These are phyloP conservation scores for Ascoidea asiatica DNA, from an alignment of 805 yeast species.

Conservation along the genomic window DNA sequence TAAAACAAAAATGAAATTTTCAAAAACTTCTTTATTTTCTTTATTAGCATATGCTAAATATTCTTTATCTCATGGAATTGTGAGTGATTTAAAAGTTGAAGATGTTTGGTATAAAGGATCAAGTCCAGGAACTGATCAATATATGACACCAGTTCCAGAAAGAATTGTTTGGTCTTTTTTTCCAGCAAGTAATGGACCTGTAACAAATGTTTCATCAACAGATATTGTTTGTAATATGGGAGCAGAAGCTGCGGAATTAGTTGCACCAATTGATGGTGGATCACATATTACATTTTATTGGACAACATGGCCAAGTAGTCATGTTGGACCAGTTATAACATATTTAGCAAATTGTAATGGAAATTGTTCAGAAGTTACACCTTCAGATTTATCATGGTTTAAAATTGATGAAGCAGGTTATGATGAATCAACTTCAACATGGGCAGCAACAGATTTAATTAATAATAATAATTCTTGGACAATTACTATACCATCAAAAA, in stretches of 20 bases:
- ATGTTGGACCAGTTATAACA: conserved; percentile 9
- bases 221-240: conserved; percentile 7
- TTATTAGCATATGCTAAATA: too few species aligned
- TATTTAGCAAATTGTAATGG: conserved; percentile 8
- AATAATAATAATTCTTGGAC: conserved; percentile 6
- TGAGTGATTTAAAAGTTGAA: not conserved
- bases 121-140: not conserved
- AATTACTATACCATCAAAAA: conserved; percentile 5
- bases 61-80: not conserved
- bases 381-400: conserved; percentile 5
- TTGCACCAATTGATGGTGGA: conserved; percentile 6
- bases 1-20: too few species aligned
- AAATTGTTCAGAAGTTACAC: not conserved
- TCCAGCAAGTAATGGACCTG: conserved; percentile 4
- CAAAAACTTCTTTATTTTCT: too few species aligned
- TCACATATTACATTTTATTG: conserved; percentile 6
- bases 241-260: conserved; percentile 2
- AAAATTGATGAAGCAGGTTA: conserved; percentile 9
- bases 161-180: conserved; percentile 1
- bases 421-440: not conserved
- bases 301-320: conserved; percentile 5
- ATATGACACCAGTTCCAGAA: not conserved
- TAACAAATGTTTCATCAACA: conserved; percentile 3
- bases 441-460: conserved; percentile 8
- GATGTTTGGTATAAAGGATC: not conserved